Evolutionary conservation across 75 land plant species (phyloP), one percentile per base, ranked within the genome.

Genomic region (Adiantum capillusveneris): DNA sequence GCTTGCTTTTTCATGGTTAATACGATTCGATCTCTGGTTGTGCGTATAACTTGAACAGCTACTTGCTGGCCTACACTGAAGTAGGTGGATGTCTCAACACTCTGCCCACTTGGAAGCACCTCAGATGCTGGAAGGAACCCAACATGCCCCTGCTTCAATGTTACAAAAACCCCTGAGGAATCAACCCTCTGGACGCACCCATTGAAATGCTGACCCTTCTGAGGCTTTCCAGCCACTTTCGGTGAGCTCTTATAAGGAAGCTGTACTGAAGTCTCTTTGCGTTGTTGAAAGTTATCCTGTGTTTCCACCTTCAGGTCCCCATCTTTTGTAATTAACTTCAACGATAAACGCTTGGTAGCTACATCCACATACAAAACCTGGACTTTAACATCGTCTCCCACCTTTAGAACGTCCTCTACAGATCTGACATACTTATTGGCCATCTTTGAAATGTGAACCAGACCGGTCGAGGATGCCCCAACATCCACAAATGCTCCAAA

Each of bases 401-500:
- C 19, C 16, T 16, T 30, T 17, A 58, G 14, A 58, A 58, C 17
- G n/a, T 58, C 60, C 31, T 58, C 39, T 39, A 58, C 60, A 58
- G 28, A n/a, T 11, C n/a, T 28, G 12, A 58, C 60, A 34, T 11
- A 58, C 3, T 7, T 2, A 16, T 13, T 11, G 7, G 60, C 1
- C 25, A 58, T 1, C 7, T 58, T 29, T 19, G 39, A 30, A 20
- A 58, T 29, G 39, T 58, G 60, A 18, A 58, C 9, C 31, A 58
- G 18, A 13, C 60, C 60, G 31, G 17, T 31, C 11, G 31, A 16
- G 30, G n/a, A 30, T 6, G 19, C 60, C 6, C 39, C 60, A 29
- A 58, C 13, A 17, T 58, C 39, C 1, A 58, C 39, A 34, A 58
- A 58, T 21, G 60, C 60, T 21, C 60, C 60, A 36, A 58, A 58